Evolutionary conservation across 768 basidiomycete species (phyloP), one percentile per base, ranked within the genome.

Genomic region (Russula dissimulans): DNA sequence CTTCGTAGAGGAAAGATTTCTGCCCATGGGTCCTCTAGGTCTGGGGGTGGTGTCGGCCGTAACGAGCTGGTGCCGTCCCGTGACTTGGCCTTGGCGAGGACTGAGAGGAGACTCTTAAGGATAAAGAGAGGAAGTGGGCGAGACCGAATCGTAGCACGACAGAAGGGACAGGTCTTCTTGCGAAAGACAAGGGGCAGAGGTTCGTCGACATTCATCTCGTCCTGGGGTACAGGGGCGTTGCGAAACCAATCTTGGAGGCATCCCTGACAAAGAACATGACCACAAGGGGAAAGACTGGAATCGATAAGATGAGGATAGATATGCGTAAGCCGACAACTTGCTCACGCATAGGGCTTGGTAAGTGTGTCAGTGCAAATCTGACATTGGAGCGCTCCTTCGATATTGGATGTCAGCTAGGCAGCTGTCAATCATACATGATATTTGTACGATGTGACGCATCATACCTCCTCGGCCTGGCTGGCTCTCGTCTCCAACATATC

Each of bases 191-290:
- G 70, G 63, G 81, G 80, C 29, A 72, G 67, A 9, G 74, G 71
- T 45, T 73, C 71, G 45, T 76, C 75, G 47, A 77, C 71, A 54
- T 71, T 60, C 75, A 79, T 79, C 17, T 78, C 78, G 41, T 76
- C 74, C 31, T 77, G 77, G 17, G 68, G 61, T 0, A 75, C 71
- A 3, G 87, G 86, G 3, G 86, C 85, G 54, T 81, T 79, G 60
- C 81, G 79, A 72, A 90, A 90, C 88, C 88, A 90, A 65, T 84
- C 82, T 70, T 87, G 84, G 9, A 90, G 79, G 65, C 88, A 90
- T 3, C 67, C 65, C 31, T 86, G 77, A 58, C 88, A 90, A n/a
- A 87, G 74, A n/a, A 87, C 78, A 65, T 90, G 88, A 1, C 88
- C 88, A 66, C 88, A 90, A 0, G 88, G 88, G 1, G 85, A 79